Base-by-base conservation (phyloP, 2,329 filamentous ascomycete species). In the Beauveria caledonica region DNA sequence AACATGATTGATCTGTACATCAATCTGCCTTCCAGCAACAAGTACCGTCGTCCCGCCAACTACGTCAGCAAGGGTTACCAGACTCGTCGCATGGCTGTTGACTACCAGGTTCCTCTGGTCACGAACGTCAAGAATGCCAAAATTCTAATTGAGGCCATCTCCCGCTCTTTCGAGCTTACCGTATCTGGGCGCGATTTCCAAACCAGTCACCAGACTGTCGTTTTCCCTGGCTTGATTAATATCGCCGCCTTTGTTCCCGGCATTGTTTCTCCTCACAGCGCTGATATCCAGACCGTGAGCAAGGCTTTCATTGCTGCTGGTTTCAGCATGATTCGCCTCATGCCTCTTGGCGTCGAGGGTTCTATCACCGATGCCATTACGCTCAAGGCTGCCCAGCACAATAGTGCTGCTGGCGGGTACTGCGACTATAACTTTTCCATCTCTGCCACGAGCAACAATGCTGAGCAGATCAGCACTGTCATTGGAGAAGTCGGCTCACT, bases 111-210 rank as follows among this genome's bases (percentile, higher is more conserved):
- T 59, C 94, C 94, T 62, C 80, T 99, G 63, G 93, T 99, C 19
- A 99, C 94, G 60, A 99, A 99, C 69, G 94, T 99, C 74, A 99
- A 99, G 84, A 97, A 97, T 71, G 94, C 94, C 62, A 99, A 97
- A 82, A 90, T 99, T 62, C 78, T 99, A 56, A 88, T 99, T 58
- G 94, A 99, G 77, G 94, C 93, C 23, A 90, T 99, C 65, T 87
- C 92, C 60, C 87, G 93, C 62, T 88, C 95, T 73, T 96, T 91
- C 71, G 86, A 92, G 66, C 81, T 99, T 58, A 86, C 90, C 42
- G 86, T 99, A 61, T 85, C 86, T 70, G 87, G 86, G 65, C 86
- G 92, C 60, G 94, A 99, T 76, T 96, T 88, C 76, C 92, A 96
- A 78, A 93, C 91, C 51, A 97, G 94, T 76, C 88, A 92, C 72